Evolutionary conservation across 1,284 basidiomycete species (phyloP).

Genomic region (Agaricales sp.): DNA sequence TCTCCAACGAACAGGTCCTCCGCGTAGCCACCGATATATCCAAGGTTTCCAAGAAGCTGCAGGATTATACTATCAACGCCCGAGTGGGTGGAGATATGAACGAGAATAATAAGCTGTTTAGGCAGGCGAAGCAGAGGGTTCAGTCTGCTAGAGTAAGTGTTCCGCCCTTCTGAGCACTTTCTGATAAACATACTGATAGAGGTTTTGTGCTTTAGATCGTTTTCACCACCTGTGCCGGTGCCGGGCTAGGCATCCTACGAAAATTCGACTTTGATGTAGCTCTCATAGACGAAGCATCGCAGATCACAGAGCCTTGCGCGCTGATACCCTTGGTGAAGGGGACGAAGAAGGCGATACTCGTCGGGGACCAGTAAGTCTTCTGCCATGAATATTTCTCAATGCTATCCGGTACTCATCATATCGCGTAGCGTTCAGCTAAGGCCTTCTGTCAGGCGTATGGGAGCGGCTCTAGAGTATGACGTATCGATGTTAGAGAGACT

Average conservation of each 20-base stretch:
- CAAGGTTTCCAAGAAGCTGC: constrained; percentile 45
- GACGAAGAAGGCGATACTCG: constrained; percentile 41
- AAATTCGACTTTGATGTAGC: constrained; percentile 49
- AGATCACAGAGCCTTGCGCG: constrained; percentile 52
- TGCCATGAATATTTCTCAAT: not conserved
- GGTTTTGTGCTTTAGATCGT: constrained; percentile 16
- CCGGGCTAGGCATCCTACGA: constrained; percentile 46
- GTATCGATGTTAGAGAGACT: constrained; percentile 51
- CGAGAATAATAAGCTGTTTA: constrained; percentile 44
- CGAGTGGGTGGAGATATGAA: constrained; percentile 54
- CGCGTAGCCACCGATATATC: constrained; percentile 54
- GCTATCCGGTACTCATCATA: not conserved
- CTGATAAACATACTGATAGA: not conserved
- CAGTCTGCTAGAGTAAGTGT: constrained; percentile 42
- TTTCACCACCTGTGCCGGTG: constrained; percentile 39
- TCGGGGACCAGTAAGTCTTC: constrained; percentile 57
- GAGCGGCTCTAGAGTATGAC: constrained; percentile 43
- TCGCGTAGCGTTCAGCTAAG: constrained; percentile 48
- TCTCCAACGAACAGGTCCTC: constrained; percentile 43
- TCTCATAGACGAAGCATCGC: constrained; percentile 58
- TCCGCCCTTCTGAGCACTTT: constrained; percentile 45
- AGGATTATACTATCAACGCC: constrained; percentile 50
- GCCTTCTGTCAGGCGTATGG: constrained; percentile 49
- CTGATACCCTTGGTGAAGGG: constrained; percentile 59
- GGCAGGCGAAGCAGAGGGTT: constrained; percentile 46